phyloP scores from a whole-genome alignment of 2,329 filamentous ascomycete species.

The Podosphaera fusca region DNA sequence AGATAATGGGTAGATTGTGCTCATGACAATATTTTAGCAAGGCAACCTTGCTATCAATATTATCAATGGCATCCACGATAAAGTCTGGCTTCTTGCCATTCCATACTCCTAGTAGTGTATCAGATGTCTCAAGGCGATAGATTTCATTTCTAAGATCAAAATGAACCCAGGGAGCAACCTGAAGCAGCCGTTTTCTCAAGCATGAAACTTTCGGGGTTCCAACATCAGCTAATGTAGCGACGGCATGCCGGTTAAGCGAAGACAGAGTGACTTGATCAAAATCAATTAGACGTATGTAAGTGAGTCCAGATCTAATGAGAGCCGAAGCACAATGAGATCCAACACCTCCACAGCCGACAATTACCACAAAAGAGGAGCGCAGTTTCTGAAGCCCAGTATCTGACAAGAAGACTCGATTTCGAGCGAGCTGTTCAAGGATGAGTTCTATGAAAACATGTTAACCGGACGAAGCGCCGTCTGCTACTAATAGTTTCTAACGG shows the following conservation, averaged over 20 bases:
- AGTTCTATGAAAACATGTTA: slow-evolving; percentile 33
- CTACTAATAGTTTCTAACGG: background rate
- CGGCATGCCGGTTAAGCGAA: slow-evolving; percentile 83
- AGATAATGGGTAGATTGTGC: slow-evolving; percentile 60
- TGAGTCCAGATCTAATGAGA: slow-evolving; percentile 70
- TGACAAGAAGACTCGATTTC: slow-evolving; percentile 76
- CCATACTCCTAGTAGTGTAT: slow-evolving; percentile 44
- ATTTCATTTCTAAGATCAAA: slow-evolving; percentile 76
- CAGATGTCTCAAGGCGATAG: slow-evolving; percentile 46
- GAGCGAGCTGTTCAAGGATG: slow-evolving; percentile 80
- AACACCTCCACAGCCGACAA: slow-evolving; percentile 86
- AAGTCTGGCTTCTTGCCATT: slow-evolving; percentile 49
- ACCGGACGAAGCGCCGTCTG: background rate
- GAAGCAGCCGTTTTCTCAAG: slow-evolving; percentile 54
- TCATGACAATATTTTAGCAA: slow-evolving; percentile 72
- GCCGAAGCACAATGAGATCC: slow-evolving; percentile 78
- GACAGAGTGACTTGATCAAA: slow-evolving; percentile 95
- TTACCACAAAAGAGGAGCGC: slow-evolving; percentile 58
- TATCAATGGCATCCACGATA: slow-evolving; percentile 94
- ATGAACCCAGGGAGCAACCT: slow-evolving; percentile 74
- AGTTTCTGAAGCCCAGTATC: slow-evolving; percentile 61
- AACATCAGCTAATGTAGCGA: slow-evolving; percentile 83
- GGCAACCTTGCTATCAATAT: slow-evolving; percentile 89
- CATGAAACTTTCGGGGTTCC: slow-evolving; percentile 81
- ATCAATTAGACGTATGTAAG: slow-evolving; percentile 72